These are phyloP conservation scores for Biancaea sappan DNA, from an alignment of 306 rosid genomes.

Conservation along the genomic window DNA sequence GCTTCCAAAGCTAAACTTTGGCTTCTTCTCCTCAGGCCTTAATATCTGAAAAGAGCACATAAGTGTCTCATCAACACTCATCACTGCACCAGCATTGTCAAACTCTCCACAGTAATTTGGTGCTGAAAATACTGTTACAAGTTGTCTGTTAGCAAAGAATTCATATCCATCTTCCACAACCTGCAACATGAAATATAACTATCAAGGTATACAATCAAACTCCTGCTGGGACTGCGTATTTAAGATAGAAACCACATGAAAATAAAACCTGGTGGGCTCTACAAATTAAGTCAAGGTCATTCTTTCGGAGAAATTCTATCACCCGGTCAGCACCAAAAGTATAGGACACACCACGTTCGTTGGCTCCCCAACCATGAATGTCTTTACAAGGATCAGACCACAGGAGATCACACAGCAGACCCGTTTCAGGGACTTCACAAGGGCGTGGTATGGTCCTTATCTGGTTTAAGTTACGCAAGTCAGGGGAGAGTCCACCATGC, in stretches of 20 bases:
- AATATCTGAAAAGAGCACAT: slow-evolving; percentile 82
- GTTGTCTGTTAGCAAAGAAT: slow-evolving; percentile 76
- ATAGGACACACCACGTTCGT: slow-evolving; percentile 83
- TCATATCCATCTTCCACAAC: slow-evolving; percentile 95
- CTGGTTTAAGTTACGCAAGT: slow-evolving; percentile 58
- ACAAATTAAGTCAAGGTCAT: slow-evolving; percentile 77
- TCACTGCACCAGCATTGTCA: slow-evolving; percentile 92
- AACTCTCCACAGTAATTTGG: slow-evolving; percentile 96
- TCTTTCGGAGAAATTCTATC: slow-evolving; percentile 59
- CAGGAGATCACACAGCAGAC: slow-evolving; percentile 80
- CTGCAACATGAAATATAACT: slow-evolving; percentile 43
- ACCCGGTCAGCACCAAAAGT: slow-evolving; percentile 79
- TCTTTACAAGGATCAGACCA: slow-evolving; percentile 88
- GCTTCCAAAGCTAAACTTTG: slow-evolving; percentile 59
- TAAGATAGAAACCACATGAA: not conserved
- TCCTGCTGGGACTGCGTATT: not conserved
- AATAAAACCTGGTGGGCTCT: slow-evolving; percentile 88
- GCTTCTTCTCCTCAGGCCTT: slow-evolving; percentile 67
- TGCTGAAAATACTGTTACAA: slow-evolving; percentile 87
- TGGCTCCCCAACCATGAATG: slow-evolving; percentile 71
- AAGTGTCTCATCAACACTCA: slow-evolving; percentile 74
- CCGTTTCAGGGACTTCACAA: slow-evolving; percentile 68
- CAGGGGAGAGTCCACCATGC: slow-evolving; percentile 95
- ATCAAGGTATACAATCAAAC: slow-evolving; percentile 21
- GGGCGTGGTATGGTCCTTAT: slow-evolving; percentile 65